These are phyloP conservation scores for Apophysomyces ossiformis DNA, from an alignment of 371 early-diverging fungal genomes.

Conservation along the genomic window DNA sequence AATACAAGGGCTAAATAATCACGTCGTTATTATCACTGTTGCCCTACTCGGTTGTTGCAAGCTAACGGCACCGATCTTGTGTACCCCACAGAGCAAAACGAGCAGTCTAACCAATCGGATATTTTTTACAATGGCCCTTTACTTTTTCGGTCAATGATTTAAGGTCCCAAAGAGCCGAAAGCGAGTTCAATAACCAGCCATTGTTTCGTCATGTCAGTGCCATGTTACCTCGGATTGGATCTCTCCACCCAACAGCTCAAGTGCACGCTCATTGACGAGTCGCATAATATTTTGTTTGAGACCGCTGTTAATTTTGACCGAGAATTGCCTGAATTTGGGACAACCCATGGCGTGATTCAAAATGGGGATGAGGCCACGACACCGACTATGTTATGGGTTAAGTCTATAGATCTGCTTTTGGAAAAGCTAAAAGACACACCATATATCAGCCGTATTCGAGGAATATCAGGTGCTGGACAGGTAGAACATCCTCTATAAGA, in stretches of 20 bases:
- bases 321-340: constrained; percentile 60
- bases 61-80: too few relatives aligned
- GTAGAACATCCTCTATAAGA: constrained; percentile 27
- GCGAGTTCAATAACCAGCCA: not conserved
- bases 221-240: constrained; percentile 69
- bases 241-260: constrained; percentile 84
- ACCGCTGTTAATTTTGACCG: constrained; percentile 60
- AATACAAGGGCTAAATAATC: too few relatives aligned
- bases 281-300: constrained; percentile 43
- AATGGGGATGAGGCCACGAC: constrained; percentile 56
- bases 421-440: constrained; percentile 36
- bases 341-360: constrained; percentile 58
- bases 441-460: constrained; percentile 44
- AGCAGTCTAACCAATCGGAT: too few relatives aligned
- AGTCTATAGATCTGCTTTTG: constrained; percentile 72
- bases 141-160: too few relatives aligned
- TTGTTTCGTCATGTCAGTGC: not conserved
- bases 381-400: constrained; percentile 82
- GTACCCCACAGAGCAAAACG: too few relatives aligned
- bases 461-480: constrained; percentile 78
- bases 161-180: too few relatives aligned
- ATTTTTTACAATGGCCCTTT: too few relatives aligned
- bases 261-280: constrained; percentile 57
- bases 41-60: too few relatives aligned
- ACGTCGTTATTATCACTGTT: too few relatives aligned